A percentile compares a stretch with the other conserved stretches of the same genome.
Conservation (phyloP, 176 grass and related monocot genomes). For the Miscanthus lutarioriparius region DNA sequence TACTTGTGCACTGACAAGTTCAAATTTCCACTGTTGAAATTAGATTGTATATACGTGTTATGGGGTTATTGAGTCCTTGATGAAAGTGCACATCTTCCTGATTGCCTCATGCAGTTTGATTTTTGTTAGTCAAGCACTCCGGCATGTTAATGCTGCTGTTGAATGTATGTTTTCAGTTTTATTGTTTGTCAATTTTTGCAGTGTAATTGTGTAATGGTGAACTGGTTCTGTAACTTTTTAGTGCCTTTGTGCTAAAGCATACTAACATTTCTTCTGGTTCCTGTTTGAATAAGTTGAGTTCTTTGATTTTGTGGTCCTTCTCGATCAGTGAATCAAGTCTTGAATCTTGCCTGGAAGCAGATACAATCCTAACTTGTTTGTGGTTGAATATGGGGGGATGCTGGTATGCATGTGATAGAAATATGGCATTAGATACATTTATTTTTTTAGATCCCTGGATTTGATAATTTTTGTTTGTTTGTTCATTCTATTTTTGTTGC, state of each 20-base stretch:
- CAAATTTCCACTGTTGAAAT: not conserved
- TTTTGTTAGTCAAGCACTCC: not conserved
- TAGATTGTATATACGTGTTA: not conserved
- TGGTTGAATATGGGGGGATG: not conserved
- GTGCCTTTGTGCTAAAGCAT: not conserved
- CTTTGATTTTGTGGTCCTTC: not conserved
- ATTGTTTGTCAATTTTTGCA: not conserved
- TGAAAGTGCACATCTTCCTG: not conserved
- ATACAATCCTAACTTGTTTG: not conserved
- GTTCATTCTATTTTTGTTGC: not conserved
- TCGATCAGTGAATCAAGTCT: not conserved
- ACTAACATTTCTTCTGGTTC: not conserved
- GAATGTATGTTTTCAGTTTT: not conserved
- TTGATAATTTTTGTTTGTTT: not conserved
- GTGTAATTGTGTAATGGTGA: not conserved
- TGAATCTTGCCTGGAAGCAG: not conserved
- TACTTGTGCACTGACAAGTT: not conserved
- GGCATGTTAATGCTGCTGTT: not conserved
- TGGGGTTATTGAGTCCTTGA: not conserved
- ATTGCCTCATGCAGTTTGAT: not conserved
- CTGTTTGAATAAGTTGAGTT: not conserved
- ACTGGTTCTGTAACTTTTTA: not conserved
- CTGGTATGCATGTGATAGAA: not conserved
- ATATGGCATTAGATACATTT: not conserved
- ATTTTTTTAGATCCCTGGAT: not conserved